Base-by-base conservation (phyloP, 1,284 basidiomycete genomes). In the Sparassis latifolia region DNA sequence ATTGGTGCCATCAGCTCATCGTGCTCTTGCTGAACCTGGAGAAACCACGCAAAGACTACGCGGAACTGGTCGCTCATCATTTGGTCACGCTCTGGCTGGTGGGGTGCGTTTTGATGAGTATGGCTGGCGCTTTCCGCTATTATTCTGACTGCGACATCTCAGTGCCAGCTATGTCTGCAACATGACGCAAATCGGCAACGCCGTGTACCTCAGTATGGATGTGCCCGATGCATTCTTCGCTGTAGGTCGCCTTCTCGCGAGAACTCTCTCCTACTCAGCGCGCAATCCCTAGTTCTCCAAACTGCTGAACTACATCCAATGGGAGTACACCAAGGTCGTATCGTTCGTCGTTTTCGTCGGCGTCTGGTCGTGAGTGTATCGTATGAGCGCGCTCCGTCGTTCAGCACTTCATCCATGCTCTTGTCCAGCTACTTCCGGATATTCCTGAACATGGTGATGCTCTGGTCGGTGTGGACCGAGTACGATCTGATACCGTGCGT, bases 201-300 rank as follows among this genome's bases (percentile, higher is more conserved):
- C 93, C 2, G 82, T 99, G 30, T 98, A 90, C 62, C 79, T 96
- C 63, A 96, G 93, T 65, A 99, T 98, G 96, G 96, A 99, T 71
- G 79, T 96, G 33, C 93, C 94, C 2, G 96, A 99, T 65, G 72
- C 82, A 28, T 92, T 89, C 71, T 77, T 99, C 27, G 92, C 88
- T 29, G 91, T 92, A 55, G 59, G 86, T 20, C 20, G 20, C 20
- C 7, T 30, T 5, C 45, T 2, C 33, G n/a, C 37, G 2, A 10
- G 20, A 20, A 20, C 20, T 20, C 20, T 20, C 20, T 20, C 20
- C 20, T 20, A 20, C 20, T 20, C 20, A 20, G 20, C 20, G 20
- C 20, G 20, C 20, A 20, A 20, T 32, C 30, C 33, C 39, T 57
- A 93, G 90, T 69, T 89, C 48, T 85, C 89, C 9, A 97, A 97